A percentile compares a stretch with the other conserved stretches of the same genome.
phyloP scores from a whole-genome alignment of 495 filamentous ascomycete species.

The Hypomontagnella submonticulosa region DNA sequence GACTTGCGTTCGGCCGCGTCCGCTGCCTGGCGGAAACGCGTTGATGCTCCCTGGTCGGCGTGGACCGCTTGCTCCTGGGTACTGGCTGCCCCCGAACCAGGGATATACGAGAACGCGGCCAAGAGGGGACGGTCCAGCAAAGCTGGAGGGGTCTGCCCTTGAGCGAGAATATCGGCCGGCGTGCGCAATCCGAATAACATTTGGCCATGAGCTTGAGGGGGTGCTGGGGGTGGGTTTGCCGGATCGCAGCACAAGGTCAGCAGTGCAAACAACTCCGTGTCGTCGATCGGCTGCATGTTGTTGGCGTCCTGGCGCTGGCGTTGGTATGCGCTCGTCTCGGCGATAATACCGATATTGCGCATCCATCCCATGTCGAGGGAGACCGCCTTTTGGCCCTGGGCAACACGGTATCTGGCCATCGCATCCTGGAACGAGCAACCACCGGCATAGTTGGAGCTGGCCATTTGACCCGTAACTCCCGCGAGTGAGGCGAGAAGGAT shows the following conservation, averaged over 20 bases:
- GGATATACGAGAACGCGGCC: slow-evolving; percentile 33
- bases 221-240: background rate
- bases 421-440: slow-evolving; percentile 64
- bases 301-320: slow-evolving; percentile 6
- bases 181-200: slow-evolving; percentile 35
- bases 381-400: slow-evolving; percentile 43
- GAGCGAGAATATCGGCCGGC: slow-evolving; percentile 15
- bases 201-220: slow-evolving; percentile 18
- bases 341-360: slow-evolving; percentile 40
- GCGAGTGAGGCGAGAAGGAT: slow-evolving; percentile 55
- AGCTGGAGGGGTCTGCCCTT: slow-evolving; percentile 23
- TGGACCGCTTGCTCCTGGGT: background rate
- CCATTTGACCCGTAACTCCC: slow-evolving; percentile 57
- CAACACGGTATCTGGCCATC: slow-evolving; percentile 48
- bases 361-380: slow-evolving; percentile 59
- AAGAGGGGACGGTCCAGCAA: slow-evolving; percentile 39
- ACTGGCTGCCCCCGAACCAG: background rate
- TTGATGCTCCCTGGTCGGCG: slow-evolving; percentile 9
- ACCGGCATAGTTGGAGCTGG: slow-evolving; percentile 67
- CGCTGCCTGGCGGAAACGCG: slow-evolving; percentile 28
- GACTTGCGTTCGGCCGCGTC: slow-evolving; percentile 36
- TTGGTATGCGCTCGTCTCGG: slow-evolving; percentile 26
- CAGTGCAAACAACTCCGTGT: slow-evolving; percentile 44
- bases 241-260: slow-evolving; percentile 45
- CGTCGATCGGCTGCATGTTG: slow-evolving; percentile 34